A percentile compares a stretch with the other conserved stretches of the same genome.
Conservation (phyloP, 2,329 filamentous ascomycete genomes). For the Trichoderma sp. region DNA sequence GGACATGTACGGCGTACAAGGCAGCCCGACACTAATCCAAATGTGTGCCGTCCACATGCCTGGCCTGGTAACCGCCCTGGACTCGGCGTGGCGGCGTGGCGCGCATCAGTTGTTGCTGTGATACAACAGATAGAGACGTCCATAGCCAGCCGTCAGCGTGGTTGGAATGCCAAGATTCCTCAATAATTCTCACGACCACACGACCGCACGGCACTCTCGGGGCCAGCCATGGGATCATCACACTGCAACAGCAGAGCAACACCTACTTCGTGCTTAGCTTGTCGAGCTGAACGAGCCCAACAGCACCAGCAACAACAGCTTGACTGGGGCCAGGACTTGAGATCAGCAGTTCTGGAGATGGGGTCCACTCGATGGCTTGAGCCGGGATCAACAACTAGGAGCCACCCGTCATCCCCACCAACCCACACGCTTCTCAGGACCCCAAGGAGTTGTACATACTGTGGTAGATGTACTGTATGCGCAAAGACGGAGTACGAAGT, state of each 20-base stretch:
- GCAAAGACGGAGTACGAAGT: no score
- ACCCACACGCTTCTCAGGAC: background rate
- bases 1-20: background rate
- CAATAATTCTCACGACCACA: background rate
- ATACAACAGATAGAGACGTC: background rate
- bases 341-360: slow-evolving; percentile 8
- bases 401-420: background rate
- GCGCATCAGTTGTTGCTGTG: background rate
- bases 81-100: background rate
- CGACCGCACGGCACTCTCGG: background rate
- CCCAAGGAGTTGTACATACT: background rate
- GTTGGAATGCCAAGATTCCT: slow-evolving; percentile 6
- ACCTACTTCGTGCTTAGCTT: background rate
- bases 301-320: background rate
- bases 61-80: background rate
- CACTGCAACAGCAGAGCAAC: background rate
- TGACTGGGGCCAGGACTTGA: background rate
- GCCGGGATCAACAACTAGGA: slow-evolving; percentile 5
- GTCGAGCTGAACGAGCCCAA: background rate
- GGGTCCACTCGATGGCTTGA: slow-evolving; percentile 7
- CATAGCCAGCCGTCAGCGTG: background rate
- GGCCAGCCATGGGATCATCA: background rate
- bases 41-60: slow-evolving; percentile 9
- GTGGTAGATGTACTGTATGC: no score
- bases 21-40: background rate